A percentile compares a stretch with the other conserved stretches of the same genome.
Conservation (phyloP, 2,329 filamentous ascomycete species). For the Trichophyton benhamiae region DNA sequence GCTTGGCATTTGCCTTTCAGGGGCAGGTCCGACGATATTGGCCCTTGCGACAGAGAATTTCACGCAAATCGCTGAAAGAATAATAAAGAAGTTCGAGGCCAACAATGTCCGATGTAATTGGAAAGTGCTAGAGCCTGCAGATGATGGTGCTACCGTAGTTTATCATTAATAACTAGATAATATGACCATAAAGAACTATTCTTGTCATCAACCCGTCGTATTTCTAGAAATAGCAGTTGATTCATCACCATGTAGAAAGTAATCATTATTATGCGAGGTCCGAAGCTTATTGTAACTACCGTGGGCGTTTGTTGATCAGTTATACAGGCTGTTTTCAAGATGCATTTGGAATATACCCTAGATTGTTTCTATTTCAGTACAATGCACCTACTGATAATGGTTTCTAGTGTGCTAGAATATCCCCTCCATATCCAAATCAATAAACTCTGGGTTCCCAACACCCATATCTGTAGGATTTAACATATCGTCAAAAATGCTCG, state of each 20-base stretch:
- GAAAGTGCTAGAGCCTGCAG: constrained; percentile 77
- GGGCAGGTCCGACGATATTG: constrained; percentile 87
- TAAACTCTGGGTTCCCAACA: constrained; percentile 33
- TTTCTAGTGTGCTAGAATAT: constrained; percentile 23
- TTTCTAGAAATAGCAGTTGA: too few relatives aligned
- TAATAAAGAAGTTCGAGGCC: constrained; percentile 60
- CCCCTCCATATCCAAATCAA: constrained; percentile 35
- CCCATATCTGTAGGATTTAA: constrained; percentile 32
- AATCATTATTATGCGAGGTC: too few relatives aligned
- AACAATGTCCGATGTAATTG: constrained; percentile 62
- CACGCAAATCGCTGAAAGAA: constrained; percentile 67
- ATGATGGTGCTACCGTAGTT: constrained; percentile 41
- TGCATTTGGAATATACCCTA: too few relatives aligned
- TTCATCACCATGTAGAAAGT: too few relatives aligned
- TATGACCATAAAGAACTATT: background rate
- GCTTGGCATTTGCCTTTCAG: constrained; percentile 86
- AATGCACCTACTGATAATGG: background rate
- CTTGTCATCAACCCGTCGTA: too few relatives aligned
- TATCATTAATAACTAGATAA: constrained; percentile 14
- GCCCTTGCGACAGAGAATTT: constrained; percentile 87
- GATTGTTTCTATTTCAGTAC: background rate
- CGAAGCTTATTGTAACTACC: too few relatives aligned
- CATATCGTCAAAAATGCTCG: constrained; percentile 32
- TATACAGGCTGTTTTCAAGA: too few relatives aligned
- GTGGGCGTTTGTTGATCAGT: too few relatives aligned